Evolutionary conservation across 352 stramenopile genomes (phyloP), one percentile per base, ranked within the genome.

Genomic region (Phytophthora ramorum): DNA sequence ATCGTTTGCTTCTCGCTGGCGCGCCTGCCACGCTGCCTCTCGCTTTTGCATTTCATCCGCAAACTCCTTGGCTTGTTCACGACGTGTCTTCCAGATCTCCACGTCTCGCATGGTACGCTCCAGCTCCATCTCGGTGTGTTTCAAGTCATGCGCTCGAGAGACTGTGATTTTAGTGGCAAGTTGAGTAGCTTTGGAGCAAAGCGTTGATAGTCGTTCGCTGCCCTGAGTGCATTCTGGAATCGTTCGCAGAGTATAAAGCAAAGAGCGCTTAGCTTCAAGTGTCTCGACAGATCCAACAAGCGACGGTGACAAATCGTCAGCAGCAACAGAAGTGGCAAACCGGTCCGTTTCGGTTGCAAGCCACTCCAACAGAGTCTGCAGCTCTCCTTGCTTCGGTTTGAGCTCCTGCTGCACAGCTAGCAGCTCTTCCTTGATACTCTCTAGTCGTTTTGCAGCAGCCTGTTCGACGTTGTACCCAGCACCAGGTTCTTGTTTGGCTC

Each of bases 31-130:
- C 19, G 66, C 66, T 0, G 52, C 53, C 46, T 92, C 85, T 9
- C 74, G 79, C 50, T 76, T 77, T 2, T 68, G 54, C 51, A 86
- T 86, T 64, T 93, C 85, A 10, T 73, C 17, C 0, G 63, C 55
- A 43, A 78, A 91, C 52, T 93, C 81, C 19, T 89, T 87, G 2
- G 79, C 69, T 46, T 83, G 63, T 38, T 92, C 81, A 3, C 75
- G 73, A 12, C 83, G 76, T 1, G 54, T 60, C 28, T 88, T 91
- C 85, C 85, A 93, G 7, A 93, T 58, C 46, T 93, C 85, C 0
- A 92, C 78, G 41, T 89, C 78, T 12, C 79, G 69, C 48, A 85
- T 73, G 1, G 79, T 73, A 17, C 79, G 71, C 7, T 83, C 76
- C n/a, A 91, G 53, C 19, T 91, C 79, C 0, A 40, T 17, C 49